Conservation (phyloP, 2,329 filamentous ascomycete genomes). For the Neurospora sp. region DNA sequence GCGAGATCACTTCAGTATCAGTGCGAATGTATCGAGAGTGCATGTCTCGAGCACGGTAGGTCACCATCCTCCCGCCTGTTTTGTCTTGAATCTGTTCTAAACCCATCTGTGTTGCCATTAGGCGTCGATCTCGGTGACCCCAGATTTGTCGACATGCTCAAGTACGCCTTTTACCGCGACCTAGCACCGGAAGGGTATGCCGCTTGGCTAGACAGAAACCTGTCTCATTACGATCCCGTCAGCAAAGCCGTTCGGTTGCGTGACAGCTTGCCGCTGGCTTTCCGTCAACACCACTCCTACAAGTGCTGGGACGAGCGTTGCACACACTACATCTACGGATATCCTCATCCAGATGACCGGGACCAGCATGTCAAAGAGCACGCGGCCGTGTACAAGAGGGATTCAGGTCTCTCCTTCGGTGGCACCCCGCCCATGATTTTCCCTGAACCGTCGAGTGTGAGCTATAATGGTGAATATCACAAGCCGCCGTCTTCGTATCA, state of each 20-base stretch:
- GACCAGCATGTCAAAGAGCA: constrained; percentile 42
- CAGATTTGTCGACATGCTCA: constrained; percentile 28
- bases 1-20: constrained; percentile 47
- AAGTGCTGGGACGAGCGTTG: constrained; percentile 48
- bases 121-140: constrained; percentile 34
- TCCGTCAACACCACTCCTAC: constrained; percentile 31
- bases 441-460: constrained; percentile 23
- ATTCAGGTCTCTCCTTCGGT: constrained; percentile 34
- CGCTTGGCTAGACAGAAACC: constrained; percentile 43
- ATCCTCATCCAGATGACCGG: constrained; percentile 38
- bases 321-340: constrained; percentile 50
- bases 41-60: constrained; percentile 39
- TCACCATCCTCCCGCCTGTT: constrained; percentile 1
- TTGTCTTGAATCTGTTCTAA: neutral
- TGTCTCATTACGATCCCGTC: constrained; percentile 38
- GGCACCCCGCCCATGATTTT: constrained; percentile 28
- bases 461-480: constrained; percentile 24
- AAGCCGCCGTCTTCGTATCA: constrained; percentile 27
- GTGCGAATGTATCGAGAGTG: constrained; percentile 48
- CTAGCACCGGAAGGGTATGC: constrained; percentile 38
- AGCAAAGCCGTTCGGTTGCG: constrained; percentile 31
- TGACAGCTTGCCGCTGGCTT: constrained; percentile 26
- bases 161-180: constrained; percentile 25
- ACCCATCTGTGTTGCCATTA: neutral
- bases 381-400: constrained; percentile 29